Conservation (phyloP, 192 early-diverging fungal genomes). For the Coemansia erecta region DNA sequence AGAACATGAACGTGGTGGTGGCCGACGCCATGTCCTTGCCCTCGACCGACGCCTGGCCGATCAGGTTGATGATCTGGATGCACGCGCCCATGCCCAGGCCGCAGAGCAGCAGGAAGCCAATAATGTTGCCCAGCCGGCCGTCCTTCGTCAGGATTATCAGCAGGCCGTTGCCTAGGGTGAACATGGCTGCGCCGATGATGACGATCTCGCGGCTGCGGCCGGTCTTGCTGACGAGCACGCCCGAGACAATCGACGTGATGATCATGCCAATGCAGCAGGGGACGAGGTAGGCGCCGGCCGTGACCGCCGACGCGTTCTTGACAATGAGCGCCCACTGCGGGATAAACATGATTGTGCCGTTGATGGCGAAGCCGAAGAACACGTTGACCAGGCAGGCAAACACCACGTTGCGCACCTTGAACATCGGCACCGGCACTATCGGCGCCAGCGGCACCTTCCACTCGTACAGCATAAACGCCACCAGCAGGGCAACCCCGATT, state of each 20-base stretch:
- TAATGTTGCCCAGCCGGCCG: conserved; percentile 53
- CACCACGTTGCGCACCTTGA: conserved; percentile 25
- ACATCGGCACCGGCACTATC: conserved; percentile 47
- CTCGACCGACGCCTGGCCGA: conserved; percentile 65
- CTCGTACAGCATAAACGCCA: conserved; percentile 56
- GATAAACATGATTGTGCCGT: conserved; percentile 32
- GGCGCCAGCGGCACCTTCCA: conserved; percentile 62
- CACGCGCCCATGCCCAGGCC: conserved; percentile 74
- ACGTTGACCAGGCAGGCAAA: conserved; percentile 18
- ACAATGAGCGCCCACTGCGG: conserved; percentile 36
- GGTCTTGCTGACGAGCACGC: conserved; percentile 57
- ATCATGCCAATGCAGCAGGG: conserved; percentile 30
- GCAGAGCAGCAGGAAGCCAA: conserved; percentile 65
- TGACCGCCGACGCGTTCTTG: conserved; percentile 25
- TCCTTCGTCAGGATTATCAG: conserved; percentile 54
- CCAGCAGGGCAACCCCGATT: conserved; percentile 23
- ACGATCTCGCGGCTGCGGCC: conserved; percentile 66
- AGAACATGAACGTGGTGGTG: conserved; percentile 63
- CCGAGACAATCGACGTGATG: conserved; percentile 54
- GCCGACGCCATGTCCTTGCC: conserved; percentile 61
- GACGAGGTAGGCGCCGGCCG: conserved; percentile 29
- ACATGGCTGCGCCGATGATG: conserved; percentile 60
- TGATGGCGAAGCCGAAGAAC: conserved; percentile 36
- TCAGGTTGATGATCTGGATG: conserved; percentile 68
- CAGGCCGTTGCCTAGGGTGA: conserved; percentile 64